These are phyloP conservation scores for Farysia itapuensis DNA, from an alignment of 1,284 basidiomycete species.

Conservation along the genomic window DNA sequence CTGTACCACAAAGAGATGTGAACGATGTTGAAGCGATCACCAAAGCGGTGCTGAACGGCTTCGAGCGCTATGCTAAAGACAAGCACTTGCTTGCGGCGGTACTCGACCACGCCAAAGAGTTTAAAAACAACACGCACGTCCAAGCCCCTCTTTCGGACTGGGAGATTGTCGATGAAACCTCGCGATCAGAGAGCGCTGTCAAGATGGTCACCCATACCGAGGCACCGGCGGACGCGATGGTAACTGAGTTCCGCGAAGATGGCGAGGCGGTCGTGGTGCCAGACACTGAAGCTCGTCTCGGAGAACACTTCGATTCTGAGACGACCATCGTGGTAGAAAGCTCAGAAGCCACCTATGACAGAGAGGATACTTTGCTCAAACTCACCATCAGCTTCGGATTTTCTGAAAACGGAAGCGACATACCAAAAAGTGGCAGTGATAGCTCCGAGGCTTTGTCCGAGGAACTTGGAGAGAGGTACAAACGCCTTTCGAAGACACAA, in stretches of 20 bases:
- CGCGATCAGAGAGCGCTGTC: slow-evolving; percentile 5
- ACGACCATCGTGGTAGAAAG: background rate
- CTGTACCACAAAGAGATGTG: slow-evolving; percentile 31
- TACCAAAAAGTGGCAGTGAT: slow-evolving; percentile 38
- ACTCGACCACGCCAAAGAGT: slow-evolving; percentile 1
- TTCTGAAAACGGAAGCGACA: slow-evolving; percentile 26
- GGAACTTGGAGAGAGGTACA: slow-evolving; percentile 27
- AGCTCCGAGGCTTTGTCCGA: slow-evolving; percentile 38
- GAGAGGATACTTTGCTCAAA: background rate
- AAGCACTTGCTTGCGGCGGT: slow-evolving; percentile 10
- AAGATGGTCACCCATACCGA: slow-evolving; percentile 9
- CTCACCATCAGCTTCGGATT: slow-evolving; percentile 22
- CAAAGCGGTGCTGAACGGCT: slow-evolving; percentile 34
- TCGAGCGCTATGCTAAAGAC: slow-evolving; percentile 21
- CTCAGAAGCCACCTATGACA: background rate
- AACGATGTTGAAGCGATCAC: slow-evolving; percentile 33
- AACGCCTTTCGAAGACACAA: slow-evolving; percentile 10
- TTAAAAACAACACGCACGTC: slow-evolving; percentile 1
- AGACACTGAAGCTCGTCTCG: slow-evolving; percentile 1
- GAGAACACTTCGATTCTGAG: background rate
- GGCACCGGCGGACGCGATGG: slow-evolving; percentile 10
- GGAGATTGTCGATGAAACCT: slow-evolving; percentile 38
- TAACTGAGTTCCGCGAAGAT: slow-evolving; percentile 40
- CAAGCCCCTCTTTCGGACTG: slow-evolving; percentile 26
- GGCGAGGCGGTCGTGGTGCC: slow-evolving; percentile 34